These are phyloP conservation scores for Alternaria panax DNA, from an alignment of 2,329 filamentous ascomycete species.

Conservation along the genomic window DNA sequence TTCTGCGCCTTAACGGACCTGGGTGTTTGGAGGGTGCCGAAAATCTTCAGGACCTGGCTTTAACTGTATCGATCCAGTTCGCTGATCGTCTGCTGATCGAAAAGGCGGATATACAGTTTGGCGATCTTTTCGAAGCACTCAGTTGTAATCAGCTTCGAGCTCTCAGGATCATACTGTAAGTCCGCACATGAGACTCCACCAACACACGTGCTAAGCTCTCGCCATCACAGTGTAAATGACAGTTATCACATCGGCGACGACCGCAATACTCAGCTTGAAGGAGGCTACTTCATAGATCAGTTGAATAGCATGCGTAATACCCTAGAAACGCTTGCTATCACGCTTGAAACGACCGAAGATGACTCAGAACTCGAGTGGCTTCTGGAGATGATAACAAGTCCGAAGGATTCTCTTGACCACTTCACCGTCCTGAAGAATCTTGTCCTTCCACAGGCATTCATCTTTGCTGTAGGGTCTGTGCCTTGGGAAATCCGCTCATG, in stretches of 20 bases:
- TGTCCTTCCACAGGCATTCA: conserved; percentile 25
- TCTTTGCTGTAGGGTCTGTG: conserved; percentile 7
- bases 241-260: conserved; percentile 24
- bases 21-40: conserved; percentile 28
- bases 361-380: conserved; percentile 24
- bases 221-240: conserved; percentile 18
- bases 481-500: background rate
- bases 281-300: conserved; percentile 27
- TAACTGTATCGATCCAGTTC: conserved; percentile 28
- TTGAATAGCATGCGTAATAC: conserved; percentile 15
- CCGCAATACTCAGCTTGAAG: conserved; percentile 16
- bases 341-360: conserved; percentile 20
- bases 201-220: background rate
- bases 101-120: conserved; percentile 24
- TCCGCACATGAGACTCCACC: background rate
- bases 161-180: conserved; percentile 23
- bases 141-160: conserved; percentile 20
- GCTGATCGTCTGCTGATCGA: conserved; percentile 21
- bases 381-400: conserved; percentile 16
- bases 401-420: conserved; percentile 13
- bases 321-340: conserved; percentile 22
- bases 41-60: conserved; percentile 18
- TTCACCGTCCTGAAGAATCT: conserved; percentile 22
- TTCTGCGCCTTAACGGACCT: conserved; percentile 32
- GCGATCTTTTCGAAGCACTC: conserved; percentile 30